phyloP scores from a whole-genome alignment of 495 filamentous ascomycete species.

The Letharia columbiana region DNA sequence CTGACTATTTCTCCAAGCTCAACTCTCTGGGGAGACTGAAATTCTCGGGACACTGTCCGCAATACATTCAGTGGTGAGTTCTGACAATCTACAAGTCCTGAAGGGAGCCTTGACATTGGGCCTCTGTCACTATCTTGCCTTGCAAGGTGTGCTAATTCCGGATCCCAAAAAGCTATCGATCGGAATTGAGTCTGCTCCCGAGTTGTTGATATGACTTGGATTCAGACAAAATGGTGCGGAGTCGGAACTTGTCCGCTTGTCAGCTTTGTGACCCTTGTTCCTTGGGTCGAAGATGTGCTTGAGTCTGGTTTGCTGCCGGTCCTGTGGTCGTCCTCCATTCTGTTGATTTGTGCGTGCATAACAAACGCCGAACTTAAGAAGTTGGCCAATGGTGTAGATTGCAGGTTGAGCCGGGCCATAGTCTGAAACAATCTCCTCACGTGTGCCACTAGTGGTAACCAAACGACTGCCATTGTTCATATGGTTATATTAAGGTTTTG shows the following conservation, averaged over 20 bases:
- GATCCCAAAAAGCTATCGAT: too few relatives aligned
- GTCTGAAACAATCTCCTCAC: too few relatives aligned
- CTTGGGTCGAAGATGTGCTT: not conserved
- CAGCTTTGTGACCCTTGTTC: not conserved
- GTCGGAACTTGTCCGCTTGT: not conserved
- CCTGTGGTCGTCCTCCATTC: not conserved
- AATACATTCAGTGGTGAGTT: not conserved
- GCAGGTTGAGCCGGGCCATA: too few relatives aligned
- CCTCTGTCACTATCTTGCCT: too few relatives aligned
- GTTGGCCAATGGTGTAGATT: too few relatives aligned
- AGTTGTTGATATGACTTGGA: not conserved
- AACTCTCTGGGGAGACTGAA: not conserved
- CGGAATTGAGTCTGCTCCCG: not conserved
- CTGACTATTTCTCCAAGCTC: not conserved
- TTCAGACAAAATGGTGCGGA: not conserved
- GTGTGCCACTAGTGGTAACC: too few relatives aligned
- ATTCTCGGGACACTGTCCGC: not conserved
- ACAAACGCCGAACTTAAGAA: too few relatives aligned
- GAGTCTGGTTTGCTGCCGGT: not conserved
- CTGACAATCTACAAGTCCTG: not conserved
- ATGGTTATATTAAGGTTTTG: too few relatives aligned
- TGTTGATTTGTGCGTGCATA: too few relatives aligned
- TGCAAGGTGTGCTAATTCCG: not conserved
- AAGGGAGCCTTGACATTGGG: not conserved
- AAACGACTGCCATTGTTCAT: too few relatives aligned